A percentile compares a stretch with the other conserved stretches of the same genome.
Conservation (phyloP, 345 rosid species). For the Cochlearia excelsa region DNA sequence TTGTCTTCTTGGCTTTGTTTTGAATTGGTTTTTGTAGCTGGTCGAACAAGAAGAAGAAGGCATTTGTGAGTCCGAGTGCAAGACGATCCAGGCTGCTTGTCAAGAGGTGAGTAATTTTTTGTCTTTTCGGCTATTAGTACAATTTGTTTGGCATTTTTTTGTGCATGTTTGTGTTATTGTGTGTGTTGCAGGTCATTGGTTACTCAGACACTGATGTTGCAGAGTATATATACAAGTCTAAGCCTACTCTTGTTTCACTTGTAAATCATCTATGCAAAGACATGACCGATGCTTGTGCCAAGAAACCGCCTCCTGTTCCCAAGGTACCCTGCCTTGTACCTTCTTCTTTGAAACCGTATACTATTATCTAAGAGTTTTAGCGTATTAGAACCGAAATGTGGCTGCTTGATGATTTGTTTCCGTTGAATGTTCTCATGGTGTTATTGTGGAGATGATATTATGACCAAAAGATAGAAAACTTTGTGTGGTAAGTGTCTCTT, state of each 20-base stretch:
- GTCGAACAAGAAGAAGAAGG: constrained; percentile 88
- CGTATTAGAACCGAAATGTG: neutral
- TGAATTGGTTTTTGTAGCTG: constrained; percentile 43
- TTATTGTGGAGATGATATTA: neutral
- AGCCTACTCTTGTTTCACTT: constrained; percentile 58
- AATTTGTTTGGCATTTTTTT: neutral
- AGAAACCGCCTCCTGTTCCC: constrained; percentile 75
- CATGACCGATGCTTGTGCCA: constrained; percentile 57
- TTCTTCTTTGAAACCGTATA: neutral
- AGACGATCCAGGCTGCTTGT: constrained; percentile 85
- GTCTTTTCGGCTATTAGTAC: neutral
- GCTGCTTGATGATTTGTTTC: neutral
- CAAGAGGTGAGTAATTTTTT: constrained; percentile 52
- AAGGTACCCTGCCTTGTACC: constrained; percentile 46
- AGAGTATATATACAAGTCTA: constrained; percentile 67
- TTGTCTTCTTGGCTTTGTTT: neutral
- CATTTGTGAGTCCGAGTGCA: constrained; percentile 90
- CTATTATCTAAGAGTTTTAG: neutral
- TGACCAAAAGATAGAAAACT: neutral
- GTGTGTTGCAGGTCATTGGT: constrained; percentile 64
- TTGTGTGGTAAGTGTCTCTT: neutral
- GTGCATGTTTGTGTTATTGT: neutral
- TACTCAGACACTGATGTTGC: constrained; percentile 94
- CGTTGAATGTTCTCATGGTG: neutral
- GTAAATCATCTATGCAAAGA: constrained; percentile 75